These are phyloP conservation scores for Suillus tomentosus DNA, from an alignment of 768 basidiomycete species.

Conservation along the genomic window DNA sequence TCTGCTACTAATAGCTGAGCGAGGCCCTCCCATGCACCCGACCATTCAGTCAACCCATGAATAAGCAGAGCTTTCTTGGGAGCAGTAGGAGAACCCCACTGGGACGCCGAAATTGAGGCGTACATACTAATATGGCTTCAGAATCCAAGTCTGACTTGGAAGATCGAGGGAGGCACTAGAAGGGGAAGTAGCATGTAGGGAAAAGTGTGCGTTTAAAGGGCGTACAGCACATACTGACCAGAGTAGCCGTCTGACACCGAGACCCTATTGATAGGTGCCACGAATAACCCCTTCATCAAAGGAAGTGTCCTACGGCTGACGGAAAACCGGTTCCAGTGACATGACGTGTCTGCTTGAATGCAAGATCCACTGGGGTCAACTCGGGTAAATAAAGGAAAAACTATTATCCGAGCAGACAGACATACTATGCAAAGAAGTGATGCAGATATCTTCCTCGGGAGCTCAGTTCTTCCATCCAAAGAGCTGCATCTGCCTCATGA, in stretches of 20 bases:
- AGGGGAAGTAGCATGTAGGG: background rate
- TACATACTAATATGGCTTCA: background rate
- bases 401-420: background rate
- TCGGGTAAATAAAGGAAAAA: background rate
- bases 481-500: background rate
- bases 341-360: background rate
- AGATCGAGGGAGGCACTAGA: background rate
- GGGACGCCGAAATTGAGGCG: slow-evolving; percentile 11
- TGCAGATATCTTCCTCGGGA: background rate
- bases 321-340: background rate
- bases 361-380: background rate
- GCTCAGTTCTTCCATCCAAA: background rate
- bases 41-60: slow-evolving; percentile 19
- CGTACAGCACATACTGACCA: background rate
- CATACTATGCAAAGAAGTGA: background rate
- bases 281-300: background rate
- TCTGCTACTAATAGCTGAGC: slow-evolving; percentile 18
- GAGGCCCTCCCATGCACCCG: slow-evolving; percentile 22
- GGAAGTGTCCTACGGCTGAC: background rate
- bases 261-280: background rate
- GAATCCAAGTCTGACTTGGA: background rate
- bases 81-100: slow-evolving; percentile 22
- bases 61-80: slow-evolving; percentile 18
- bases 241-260: background rate
- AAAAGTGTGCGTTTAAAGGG: background rate